These are phyloP conservation scores for Fremontodendron californicum DNA, from an alignment of 345 rosid species.

Conservation along the genomic window DNA sequence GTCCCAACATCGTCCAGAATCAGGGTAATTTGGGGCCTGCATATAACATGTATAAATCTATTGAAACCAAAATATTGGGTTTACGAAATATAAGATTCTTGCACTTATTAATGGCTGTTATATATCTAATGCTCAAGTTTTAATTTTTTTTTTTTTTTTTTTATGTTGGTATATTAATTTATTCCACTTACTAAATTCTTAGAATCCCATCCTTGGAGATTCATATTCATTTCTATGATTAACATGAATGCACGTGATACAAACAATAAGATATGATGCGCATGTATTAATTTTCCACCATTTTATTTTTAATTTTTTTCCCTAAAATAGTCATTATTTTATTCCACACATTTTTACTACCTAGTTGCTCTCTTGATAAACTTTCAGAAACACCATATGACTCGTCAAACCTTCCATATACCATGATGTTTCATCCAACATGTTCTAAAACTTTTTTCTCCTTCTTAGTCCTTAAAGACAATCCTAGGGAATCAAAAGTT, in stretches of 20 bases:
- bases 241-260: neutral
- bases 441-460: neutral
- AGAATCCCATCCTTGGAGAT: neutral
- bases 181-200: neutral
- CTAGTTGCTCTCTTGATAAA: neutral
- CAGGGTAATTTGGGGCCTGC: constrained; percentile 92
- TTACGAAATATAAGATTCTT: neutral
- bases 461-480: neutral
- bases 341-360: neutral
- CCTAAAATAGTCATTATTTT: neutral
- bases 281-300: neutral
- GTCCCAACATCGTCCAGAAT: constrained; percentile 93
- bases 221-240: neutral
- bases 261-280: neutral
- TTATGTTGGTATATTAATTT: neutral
- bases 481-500: neutral
- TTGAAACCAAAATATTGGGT: neutral
- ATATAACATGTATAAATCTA: constrained; percentile 14
- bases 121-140: neutral
- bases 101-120: neutral
- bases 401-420: neutral
- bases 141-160: neutral
- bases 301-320: neutral
- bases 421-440: neutral
- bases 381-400: neutral